Evolutionary conservation across 1,139 yeast genomes (phyloP).

Genomic region (Suhomyces choctaworum): DNA sequence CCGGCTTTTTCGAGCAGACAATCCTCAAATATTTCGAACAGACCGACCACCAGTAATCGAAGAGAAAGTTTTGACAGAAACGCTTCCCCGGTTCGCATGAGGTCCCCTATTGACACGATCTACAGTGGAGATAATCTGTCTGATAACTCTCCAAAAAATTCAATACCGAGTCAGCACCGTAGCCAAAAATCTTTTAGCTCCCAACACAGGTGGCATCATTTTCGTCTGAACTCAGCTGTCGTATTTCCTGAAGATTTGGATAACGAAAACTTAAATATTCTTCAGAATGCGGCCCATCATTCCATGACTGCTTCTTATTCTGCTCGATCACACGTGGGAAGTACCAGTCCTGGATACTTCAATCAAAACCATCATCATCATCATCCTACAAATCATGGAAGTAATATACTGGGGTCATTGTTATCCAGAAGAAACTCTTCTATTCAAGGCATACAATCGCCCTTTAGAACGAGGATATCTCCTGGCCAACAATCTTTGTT

Average conservation of each 20-base stretch:
- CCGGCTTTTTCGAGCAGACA: no score
- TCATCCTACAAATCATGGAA: constrained; percentile 6
- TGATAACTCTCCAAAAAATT: constrained; percentile 9
- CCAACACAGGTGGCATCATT: constrained; percentile 4
- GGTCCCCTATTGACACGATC: constrained; percentile 12
- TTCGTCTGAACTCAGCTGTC: constrained; percentile 4
- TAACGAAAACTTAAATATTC: constrained; percentile 41
- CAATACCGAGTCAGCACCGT: neutral
- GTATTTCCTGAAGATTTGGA: constrained; percentile 31
- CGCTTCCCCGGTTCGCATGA: constrained; percentile 14
- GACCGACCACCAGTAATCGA: no score
- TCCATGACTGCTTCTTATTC: constrained; percentile 12
- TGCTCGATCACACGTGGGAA: constrained; percentile 10
- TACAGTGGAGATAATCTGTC: constrained; percentile 7
- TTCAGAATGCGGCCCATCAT: constrained; percentile 30
- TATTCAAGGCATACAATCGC: constrained; percentile 9
- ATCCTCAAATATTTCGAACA: no score
- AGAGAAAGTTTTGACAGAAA: constrained; percentile 2
- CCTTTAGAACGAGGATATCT: constrained; percentile 7
- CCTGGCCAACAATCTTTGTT: constrained; percentile 8
- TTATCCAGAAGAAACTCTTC: constrained; percentile 27
- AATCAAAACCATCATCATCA: constrained; percentile 13
- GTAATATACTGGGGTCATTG: constrained; percentile 19
- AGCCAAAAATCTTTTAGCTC: constrained; percentile 6
- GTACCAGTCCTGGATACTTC: constrained; percentile 18